These are phyloP conservation scores for Umbelopsis sp. DNA, from an alignment of 192 early-diverging fungal species.

Conservation along the genomic window DNA sequence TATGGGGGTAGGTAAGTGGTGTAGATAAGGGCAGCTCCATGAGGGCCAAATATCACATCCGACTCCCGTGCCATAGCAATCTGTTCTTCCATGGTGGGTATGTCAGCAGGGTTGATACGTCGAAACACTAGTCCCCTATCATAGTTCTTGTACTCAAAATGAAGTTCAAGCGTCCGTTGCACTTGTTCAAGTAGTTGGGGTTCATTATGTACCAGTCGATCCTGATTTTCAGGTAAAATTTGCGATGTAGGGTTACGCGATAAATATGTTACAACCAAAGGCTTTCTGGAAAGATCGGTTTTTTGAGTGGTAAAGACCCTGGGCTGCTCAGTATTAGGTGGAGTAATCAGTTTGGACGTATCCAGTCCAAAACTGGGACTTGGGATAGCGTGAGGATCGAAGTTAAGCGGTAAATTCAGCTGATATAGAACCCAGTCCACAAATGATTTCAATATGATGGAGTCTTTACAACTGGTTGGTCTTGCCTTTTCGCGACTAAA, in stretches of 20 bases:
- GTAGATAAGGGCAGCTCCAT: conserved; percentile 23
- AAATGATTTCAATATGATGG: conserved; percentile 8
- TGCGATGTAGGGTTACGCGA: conserved; percentile 1
- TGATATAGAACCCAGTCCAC: conserved; percentile 17
- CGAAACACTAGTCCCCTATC: conserved; percentile 7
- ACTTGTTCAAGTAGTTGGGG: background rate
- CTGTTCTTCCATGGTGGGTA: conserved; percentile 25
- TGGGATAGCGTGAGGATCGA: background rate
- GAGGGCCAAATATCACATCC: conserved; percentile 16
- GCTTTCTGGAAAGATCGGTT: background rate
- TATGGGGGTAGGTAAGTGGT: conserved; percentile 9
- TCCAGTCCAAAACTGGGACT: background rate
- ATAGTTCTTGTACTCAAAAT: background rate
- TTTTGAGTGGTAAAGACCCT: background rate
- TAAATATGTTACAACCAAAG: conserved; percentile 21
- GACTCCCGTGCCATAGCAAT: conserved; percentile 26
- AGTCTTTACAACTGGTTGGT: background rate
- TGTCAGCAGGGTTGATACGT: background rate
- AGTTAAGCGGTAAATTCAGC: conserved; percentile 16
- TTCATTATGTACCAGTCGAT: conserved; percentile 19
- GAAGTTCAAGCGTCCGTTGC: background rate
- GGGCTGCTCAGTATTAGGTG: background rate
- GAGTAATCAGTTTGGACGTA: background rate
- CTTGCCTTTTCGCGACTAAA: conserved; percentile 8
- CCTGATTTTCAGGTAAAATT: background rate